A percentile compares a stretch with the other conserved stretches of the same genome.
These are phyloP conservation scores for Eucalyptus coolabah DNA, from an alignment of 345 rosid genomes.

Conservation along the genomic window DNA sequence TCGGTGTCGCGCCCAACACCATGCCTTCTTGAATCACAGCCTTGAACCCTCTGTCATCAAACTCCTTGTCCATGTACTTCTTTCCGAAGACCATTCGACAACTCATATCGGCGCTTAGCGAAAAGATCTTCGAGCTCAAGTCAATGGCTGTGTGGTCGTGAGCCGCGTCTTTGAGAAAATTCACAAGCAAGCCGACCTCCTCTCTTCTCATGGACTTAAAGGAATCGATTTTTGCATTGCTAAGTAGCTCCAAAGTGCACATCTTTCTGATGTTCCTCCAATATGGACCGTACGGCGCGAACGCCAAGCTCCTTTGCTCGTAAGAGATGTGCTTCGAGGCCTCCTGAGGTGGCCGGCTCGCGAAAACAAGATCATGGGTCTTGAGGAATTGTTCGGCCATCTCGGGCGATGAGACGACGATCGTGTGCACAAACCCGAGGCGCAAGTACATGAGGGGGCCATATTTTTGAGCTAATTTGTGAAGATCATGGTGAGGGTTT, in stretches of 20 bases:
- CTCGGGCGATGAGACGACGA: constrained; percentile 23
- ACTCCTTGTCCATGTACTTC: neutral
- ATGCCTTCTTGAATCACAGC: constrained; percentile 23
- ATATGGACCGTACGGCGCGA: neutral
- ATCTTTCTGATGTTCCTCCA: neutral
- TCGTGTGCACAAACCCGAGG: constrained; percentile 12
- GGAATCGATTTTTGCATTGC: neutral
- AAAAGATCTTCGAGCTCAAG: neutral
- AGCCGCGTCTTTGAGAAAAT: neutral
- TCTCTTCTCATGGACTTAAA: neutral
- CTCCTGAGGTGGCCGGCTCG: constrained; percentile 12
- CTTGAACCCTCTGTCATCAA: constrained; percentile 8
- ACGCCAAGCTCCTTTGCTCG: neutral
- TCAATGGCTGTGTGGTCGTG: neutral
- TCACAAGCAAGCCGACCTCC: neutral
- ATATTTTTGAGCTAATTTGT: constrained; percentile 10
- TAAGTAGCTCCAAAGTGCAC: neutral
- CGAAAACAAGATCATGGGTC: constrained; percentile 29
- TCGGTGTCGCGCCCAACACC: constrained; percentile 16
- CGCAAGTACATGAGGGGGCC: constrained; percentile 34
- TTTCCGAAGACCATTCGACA: neutral
- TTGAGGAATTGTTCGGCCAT: constrained; percentile 28
- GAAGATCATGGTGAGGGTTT: constrained; percentile 21
- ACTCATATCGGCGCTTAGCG: neutral
- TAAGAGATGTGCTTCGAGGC: constrained; percentile 7